Evolutionary conservation across 164 flowering plant species (phyloP), one percentile per base, ranked within the genome.

Genomic region (Nymphaea thermarum): DNA sequence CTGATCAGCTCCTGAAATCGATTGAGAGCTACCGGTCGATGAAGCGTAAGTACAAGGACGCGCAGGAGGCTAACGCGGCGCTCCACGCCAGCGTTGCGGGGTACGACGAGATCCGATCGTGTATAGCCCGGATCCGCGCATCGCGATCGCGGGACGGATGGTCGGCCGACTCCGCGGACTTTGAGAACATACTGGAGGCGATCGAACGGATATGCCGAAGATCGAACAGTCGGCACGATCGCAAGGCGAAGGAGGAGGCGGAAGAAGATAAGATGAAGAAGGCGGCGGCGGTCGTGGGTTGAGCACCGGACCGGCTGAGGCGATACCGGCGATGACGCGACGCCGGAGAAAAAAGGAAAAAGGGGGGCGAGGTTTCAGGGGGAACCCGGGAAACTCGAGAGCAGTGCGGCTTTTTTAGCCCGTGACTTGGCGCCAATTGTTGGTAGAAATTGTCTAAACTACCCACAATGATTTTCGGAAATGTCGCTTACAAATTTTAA

Each of bases 1-100:
- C 95, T 0, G 88, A 86, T 64, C 87, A 90, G n/a, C 91, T 93
- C 36, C 73, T 84, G 5, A 87, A 77, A 71, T 82, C 89, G 6
- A 73, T 93, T 0, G 93, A 93, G 2, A 82, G 86, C 12, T 90
- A 87, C 66, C 68, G 82, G 8, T 76, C 88, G 5, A 70, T 85
- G 63, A 90, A 90, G 78, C 79, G 87, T 71, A 90, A 75, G 68
- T 36, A 78, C 3, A 83, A 77, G 68, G 87, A 79, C 16, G 79
- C 71, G 0, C 78, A 76, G 67, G 88, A 85, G 60, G 90, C 90
- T 71, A 84, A 79, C 57, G 64, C 63, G 3, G 59, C 12, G 67
- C 63, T 61, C 4, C 11, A 6, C 11, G 55, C 55, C 11, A 47
- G 55, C 11, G 55, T 47, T 6, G 7, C 4, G 55, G 55, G 55